phyloP scores from a whole-genome alignment of 768 basidiomycete genomes.

The Suillus luteus region DNA sequence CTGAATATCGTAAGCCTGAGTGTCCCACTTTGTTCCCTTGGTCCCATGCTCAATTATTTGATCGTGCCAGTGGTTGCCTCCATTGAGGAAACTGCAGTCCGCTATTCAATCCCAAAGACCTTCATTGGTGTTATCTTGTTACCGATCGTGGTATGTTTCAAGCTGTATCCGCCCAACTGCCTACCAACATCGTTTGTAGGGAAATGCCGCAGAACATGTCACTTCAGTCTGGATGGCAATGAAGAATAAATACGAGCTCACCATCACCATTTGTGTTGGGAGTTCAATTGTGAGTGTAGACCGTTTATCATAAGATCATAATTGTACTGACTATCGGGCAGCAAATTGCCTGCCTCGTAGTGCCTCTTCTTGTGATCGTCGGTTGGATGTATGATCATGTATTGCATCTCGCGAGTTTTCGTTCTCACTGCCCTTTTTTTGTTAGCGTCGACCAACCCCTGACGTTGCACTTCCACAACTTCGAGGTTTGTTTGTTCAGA shows the following conservation, averaged over 20 bases:
- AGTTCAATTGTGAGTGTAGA: slow-evolving; percentile 69
- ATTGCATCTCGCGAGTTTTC: slow-evolving; percentile 15
- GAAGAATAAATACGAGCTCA: slow-evolving; percentile 72
- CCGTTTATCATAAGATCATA: background rate
- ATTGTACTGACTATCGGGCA: slow-evolving; percentile 26
- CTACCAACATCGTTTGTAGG: slow-evolving; percentile 36
- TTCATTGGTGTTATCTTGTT: slow-evolving; percentile 89
- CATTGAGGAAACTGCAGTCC: slow-evolving; percentile 86
- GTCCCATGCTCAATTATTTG: background rate
- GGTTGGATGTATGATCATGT: slow-evolving; percentile 73
- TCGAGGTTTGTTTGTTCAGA: slow-evolving; percentile 55
- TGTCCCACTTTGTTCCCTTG: slow-evolving; percentile 18
- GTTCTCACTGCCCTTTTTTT: slow-evolving; percentile 10
- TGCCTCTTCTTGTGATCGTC: slow-evolving; percentile 85
- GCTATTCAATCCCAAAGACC: slow-evolving; percentile 78
- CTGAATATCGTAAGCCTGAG: slow-evolving; percentile 83
- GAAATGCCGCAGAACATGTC: slow-evolving; percentile 87
- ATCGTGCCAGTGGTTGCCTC: slow-evolving; percentile 72
- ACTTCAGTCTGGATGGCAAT: slow-evolving; percentile 89
- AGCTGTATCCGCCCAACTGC: background rate
- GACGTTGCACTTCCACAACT: slow-evolving; percentile 83
- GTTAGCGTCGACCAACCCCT: slow-evolving; percentile 65
- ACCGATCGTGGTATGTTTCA: slow-evolving; percentile 73
- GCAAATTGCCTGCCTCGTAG: slow-evolving; percentile 87
- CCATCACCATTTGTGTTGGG: slow-evolving; percentile 79